Evolutionary conservation across 768 basidiomycete species (phyloP).

Genomic region (Pisolithus microcarpus): DNA sequence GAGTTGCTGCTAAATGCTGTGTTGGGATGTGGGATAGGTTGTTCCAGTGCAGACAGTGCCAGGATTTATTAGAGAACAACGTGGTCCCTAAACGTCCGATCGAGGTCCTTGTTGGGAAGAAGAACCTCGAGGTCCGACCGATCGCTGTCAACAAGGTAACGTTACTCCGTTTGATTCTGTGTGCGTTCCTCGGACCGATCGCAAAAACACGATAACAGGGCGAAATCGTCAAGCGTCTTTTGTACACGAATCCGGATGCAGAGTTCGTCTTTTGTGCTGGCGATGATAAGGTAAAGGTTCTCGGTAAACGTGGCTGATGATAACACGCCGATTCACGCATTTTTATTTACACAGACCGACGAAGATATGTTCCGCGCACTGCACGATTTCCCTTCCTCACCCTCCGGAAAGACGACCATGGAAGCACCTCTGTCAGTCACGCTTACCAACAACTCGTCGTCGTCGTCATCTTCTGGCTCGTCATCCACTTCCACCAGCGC

Average conservation of each 20-base stretch:
- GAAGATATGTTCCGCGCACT: conserved; percentile 99
- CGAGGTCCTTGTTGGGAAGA: conserved; percentile 96
- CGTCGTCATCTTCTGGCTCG: conserved; percentile 12
- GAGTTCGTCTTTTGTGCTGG: conserved; percentile 98
- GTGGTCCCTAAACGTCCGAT: conserved; percentile 89
- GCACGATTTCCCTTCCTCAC: conserved; percentile 45
- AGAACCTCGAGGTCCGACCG: conserved; percentile 95
- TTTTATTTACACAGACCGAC: conserved; percentile 58
- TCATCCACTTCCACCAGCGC: not conserved
- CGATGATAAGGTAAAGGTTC: conserved; percentile 76
- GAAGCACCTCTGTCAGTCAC: conserved; percentile 50
- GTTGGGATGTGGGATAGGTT: conserved; percentile 33
- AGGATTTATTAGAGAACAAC: conserved; percentile 93
- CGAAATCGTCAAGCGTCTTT: conserved; percentile 91
- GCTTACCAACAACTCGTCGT: conserved; percentile 20
- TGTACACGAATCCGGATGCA: conserved; percentile 89
- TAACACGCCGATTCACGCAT: not conserved
- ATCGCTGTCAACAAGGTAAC: conserved; percentile 85
- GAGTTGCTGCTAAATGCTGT: conserved; percentile 2
- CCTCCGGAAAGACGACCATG: conserved; percentile 38
- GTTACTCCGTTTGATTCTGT: no score
- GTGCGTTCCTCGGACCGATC: not conserved
- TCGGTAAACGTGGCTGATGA: not conserved
- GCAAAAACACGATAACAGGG: conserved; percentile 36
- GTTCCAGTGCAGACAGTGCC: conserved; percentile 95